Base-by-base conservation (phyloP, 139 green algal species). In the Zygnema circumcarinatum region DNA sequence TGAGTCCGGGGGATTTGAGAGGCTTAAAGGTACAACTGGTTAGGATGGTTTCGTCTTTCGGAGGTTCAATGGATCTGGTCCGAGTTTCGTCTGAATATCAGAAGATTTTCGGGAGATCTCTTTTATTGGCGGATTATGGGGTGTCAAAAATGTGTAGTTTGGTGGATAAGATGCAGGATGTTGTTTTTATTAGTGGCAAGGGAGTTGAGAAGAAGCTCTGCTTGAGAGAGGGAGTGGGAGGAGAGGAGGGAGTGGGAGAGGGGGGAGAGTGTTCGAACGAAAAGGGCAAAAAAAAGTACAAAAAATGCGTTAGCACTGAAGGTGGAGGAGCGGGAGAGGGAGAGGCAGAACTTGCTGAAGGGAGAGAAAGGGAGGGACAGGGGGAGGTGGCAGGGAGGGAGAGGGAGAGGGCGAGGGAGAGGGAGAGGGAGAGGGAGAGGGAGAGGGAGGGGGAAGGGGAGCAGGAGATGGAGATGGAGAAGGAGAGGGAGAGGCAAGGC, bases 71-170 rank as follows among this genome's bases (percentile, higher is more conserved):
- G 79, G 33, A 76, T 3, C 54, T 86, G 3, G 79, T 86, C n/a
- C 78, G 36, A 40, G 31, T 86, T 39, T 67, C 79, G 2, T 3
- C 79, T 2, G 79, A 86, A 83, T 86, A 86, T 86, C 21, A 47
- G 3, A 75, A 76, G 31, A 20, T 82, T 32, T 86, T 21, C 41
- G 79, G 79, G 22, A 75, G 79, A 36, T 31, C 79, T 3, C 67
- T 86, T 33, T 86, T 32, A 32, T 41, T 86, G 62, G 21, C 79
- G 3, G 79, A 86, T 62, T 86, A 85, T 47, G 79, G 79, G 38
- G 79, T 67, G 2, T 20, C 33, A 2, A 86, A 86, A 41, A 32
- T 86, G 54, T 38, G 2, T 75, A 21, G 78, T 16, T 67, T 86
- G n/a, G 2, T 86, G 54, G 79, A 83, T 33, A 81, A 83, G 2